Conservation (phyloP, 768 basidiomycete species). For the Phanerochaete carnosa region DNA sequence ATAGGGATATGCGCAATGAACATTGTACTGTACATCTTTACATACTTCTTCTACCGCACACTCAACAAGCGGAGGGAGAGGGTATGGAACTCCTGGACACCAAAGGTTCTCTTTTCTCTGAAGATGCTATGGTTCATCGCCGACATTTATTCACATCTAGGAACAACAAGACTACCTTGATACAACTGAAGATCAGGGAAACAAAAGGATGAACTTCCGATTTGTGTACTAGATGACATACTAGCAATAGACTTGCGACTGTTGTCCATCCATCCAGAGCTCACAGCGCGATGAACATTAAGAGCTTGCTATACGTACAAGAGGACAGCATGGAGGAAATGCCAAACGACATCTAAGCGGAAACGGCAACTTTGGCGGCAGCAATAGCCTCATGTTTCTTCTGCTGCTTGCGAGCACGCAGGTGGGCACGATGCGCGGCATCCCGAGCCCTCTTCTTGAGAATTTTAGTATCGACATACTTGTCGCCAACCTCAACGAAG, state of each 20-base stretch:
- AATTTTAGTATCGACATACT: slow-evolving; percentile 60
- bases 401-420: background rate
- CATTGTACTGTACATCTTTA: slow-evolving; percentile 47
- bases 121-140: background rate
- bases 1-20: slow-evolving; percentile 54
- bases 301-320: background rate
- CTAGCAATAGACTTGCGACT: background rate
- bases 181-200: slow-evolving; percentile 59
- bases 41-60: slow-evolving; percentile 53
- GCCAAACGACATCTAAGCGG: background rate
- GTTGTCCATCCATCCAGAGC: background rate
- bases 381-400: background rate
- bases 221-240: slow-evolving; percentile 46
- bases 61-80: slow-evolving; percentile 47
- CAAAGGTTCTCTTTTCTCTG: slow-evolving; percentile 34
- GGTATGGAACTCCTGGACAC: slow-evolving; percentile 49
- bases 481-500: slow-evolving; percentile 73
- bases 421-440: slow-evolving; percentile 40
- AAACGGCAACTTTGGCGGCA: background rate
- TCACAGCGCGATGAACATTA: background rate
- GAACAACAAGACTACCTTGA: slow-evolving; percentile 58
- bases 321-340: background rate
- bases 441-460: slow-evolving; percentile 46
- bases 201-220: slow-evolving; percentile 58
- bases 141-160: slow-evolving; percentile 26